Percentiles rank a stretch among this genome's conserved stretches.
phyloP scores from a whole-genome alignment of 306 rosid genomes.

The Begonia peltatifolia region DNA sequence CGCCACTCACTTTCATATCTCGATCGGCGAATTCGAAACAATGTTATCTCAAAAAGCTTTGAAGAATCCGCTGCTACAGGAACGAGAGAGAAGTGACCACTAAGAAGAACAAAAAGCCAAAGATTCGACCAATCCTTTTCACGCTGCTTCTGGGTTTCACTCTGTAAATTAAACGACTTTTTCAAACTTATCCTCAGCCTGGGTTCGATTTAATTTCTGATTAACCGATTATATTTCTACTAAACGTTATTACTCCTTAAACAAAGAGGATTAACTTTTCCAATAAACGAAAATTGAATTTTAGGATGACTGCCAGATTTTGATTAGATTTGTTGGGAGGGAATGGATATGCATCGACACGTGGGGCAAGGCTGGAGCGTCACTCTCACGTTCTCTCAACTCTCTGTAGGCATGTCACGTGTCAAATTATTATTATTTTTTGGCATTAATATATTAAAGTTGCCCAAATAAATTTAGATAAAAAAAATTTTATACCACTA shows the following conservation, averaged over 20 bases:
- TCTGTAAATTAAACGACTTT: not conserved
- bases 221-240: not conserved
- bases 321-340: slow-evolving; percentile 16
- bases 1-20: not conserved
- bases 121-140: not conserved
- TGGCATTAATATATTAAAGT: no score
- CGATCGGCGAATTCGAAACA: slow-evolving; percentile 2
- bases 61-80: slow-evolving; percentile 7
- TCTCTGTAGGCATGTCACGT: not conserved
- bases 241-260: not conserved
- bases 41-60: not conserved
- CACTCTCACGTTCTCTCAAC: not conserved
- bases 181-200: not conserved
- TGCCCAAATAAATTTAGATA: no score
- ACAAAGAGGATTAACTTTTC: not conserved
- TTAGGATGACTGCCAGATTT: slow-evolving; percentile 12
- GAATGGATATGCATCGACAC: slow-evolving; percentile 6
- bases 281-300: not conserved
- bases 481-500: no score
- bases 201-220: not conserved
- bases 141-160: not conserved
- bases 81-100: not conserved
- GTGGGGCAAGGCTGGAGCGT: slow-evolving; percentile 4
- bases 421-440: not conserved
- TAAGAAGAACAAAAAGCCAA: not conserved